These are phyloP conservation scores for Smallanthus sonchifolius DNA, from an alignment of 129 eudicot species.

Conservation along the genomic window DNA sequence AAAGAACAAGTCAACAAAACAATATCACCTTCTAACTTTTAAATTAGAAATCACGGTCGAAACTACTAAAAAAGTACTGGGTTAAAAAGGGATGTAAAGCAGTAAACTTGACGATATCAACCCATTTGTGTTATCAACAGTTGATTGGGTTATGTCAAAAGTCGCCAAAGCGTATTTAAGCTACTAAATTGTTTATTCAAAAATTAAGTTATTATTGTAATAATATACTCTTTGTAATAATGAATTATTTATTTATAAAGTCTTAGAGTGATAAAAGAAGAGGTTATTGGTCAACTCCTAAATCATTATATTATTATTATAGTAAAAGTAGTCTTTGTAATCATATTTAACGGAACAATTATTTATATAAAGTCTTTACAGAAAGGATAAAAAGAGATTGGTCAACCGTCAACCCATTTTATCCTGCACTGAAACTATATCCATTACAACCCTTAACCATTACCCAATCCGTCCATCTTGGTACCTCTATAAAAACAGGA, in stretches of 20 bases:
- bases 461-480: neutral
- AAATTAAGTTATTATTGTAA: neutral
- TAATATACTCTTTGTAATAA: neutral
- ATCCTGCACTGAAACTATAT: neutral
- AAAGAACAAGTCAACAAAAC: slow-evolving; percentile 16
- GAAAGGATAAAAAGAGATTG: neutral
- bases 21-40: neutral
- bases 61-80: neutral
- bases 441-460: neutral
- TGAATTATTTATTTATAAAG: neutral
- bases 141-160: neutral
- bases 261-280: neutral
- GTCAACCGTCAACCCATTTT: neutral
- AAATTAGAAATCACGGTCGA: neutral
- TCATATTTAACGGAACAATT: neutral
- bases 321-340: neutral
- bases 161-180: neutral
- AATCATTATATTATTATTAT: neutral
- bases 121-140: neutral
- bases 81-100: neutral
- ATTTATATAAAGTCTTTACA: neutral
- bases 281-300: neutral
- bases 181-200: neutral
- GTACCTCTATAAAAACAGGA: neutral
- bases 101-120: neutral